phyloP scores from a whole-genome alignment of 1,284 basidiomycete species.

The Coriolopsis trogii region DNA sequence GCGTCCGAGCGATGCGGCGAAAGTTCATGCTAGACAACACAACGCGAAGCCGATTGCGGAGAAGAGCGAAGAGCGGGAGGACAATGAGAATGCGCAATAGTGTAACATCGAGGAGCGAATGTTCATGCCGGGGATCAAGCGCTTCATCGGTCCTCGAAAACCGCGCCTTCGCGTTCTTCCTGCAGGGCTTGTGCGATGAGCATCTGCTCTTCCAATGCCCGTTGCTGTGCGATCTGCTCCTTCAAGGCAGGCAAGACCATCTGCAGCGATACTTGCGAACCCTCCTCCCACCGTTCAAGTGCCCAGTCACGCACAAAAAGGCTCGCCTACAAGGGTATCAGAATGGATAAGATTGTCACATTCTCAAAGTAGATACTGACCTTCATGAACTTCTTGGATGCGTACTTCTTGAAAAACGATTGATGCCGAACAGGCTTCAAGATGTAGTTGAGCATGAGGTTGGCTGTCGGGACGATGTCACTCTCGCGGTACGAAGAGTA shows the following conservation, averaged over 20 bases:
- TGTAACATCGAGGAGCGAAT: background rate
- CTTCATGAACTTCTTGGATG: conserved; percentile 85
- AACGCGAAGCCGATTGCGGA: conserved; percentile 11
- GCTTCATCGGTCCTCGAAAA: conserved; percentile 15
- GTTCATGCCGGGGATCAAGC: background rate
- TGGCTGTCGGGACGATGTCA: conserved; percentile 84
- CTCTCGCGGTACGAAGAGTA: conserved; percentile 91
- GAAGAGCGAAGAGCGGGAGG: conserved; percentile 9
- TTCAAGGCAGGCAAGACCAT: conserved; percentile 58
- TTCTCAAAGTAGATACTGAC: conserved; percentile 41
- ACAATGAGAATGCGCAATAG: background rate
- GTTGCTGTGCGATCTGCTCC: conserved; percentile 47
- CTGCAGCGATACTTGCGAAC: conserved; percentile 50
- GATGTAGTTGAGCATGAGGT: conserved; percentile 93
- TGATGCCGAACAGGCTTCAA: conserved; percentile 76
- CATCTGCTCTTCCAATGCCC: conserved; percentile 32
- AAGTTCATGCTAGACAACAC: conserved; percentile 22
- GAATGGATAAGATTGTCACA: background rate
- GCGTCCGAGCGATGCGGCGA: conserved; percentile 20
- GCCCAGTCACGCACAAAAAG: conserved; percentile 68
- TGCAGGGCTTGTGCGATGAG: conserved; percentile 24
- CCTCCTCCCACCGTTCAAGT: conserved; percentile 60
- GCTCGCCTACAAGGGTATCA: conserved; percentile 46
- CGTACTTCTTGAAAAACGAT: conserved; percentile 84
- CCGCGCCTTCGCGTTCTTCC: conserved; percentile 18